These are phyloP conservation scores for Corylus americana DNA, from an alignment of 306 rosid genomes.

Conservation along the genomic window DNA sequence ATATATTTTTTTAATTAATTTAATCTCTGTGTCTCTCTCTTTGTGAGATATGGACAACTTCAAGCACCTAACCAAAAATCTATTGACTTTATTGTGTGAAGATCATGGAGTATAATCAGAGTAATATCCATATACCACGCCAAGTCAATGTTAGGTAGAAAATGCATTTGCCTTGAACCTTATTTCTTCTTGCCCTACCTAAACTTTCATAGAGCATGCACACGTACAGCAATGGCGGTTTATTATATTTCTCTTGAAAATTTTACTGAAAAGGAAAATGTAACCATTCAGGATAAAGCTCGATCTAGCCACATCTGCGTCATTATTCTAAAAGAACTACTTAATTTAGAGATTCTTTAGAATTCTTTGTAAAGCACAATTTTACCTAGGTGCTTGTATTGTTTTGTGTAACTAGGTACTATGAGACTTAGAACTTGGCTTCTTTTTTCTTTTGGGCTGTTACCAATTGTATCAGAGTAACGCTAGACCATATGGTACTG, in stretches of 20 bases:
- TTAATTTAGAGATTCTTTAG: too few relatives aligned
- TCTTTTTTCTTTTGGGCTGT: too few relatives aligned
- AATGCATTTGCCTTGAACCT: background rate
- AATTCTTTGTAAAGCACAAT: too few relatives aligned
- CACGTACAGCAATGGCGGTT: background rate
- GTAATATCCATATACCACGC: background rate
- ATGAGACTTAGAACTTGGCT: too few relatives aligned
- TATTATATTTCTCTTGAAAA: background rate
- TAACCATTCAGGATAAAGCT: too few relatives aligned
- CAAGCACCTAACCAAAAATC: background rate
- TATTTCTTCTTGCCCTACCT: background rate
- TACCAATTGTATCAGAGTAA: too few relatives aligned
- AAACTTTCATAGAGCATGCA: background rate
- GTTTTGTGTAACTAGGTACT: too few relatives aligned
- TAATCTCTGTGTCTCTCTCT: background rate
- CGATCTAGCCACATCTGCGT: too few relatives aligned
- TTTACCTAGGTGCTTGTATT: too few relatives aligned
- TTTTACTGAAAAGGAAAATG: background rate
- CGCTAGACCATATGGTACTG: too few relatives aligned
- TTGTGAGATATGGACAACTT: background rate
- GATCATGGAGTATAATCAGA: background rate
- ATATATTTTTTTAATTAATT: background rate
- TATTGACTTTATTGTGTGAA: conserved; percentile 10
- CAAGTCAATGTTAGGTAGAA: conserved; percentile 29
- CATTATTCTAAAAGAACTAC: too few relatives aligned